Conservation (phyloP, 163 green algal species). For the Chlamydomonas reinhardtii region DNA sequence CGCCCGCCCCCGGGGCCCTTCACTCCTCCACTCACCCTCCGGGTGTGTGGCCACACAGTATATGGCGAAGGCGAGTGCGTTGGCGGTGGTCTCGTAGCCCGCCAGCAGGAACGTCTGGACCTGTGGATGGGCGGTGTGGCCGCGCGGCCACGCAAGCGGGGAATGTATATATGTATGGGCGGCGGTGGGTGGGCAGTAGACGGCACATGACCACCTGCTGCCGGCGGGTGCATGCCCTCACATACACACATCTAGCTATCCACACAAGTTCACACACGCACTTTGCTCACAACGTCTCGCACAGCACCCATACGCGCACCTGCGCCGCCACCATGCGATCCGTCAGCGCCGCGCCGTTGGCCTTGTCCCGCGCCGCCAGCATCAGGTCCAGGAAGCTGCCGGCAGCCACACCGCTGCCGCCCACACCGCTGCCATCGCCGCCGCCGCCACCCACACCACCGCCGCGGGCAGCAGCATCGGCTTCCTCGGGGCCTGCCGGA, state of each 20-base stretch:
- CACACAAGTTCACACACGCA: no score
- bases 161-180: no score
- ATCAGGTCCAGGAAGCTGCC: constrained; percentile 52
- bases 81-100: constrained; percentile 77
- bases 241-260: no score
- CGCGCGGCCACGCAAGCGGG: no score
- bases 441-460: no score
- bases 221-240: neutral
- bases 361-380: constrained; percentile 46
- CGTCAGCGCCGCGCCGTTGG: constrained; percentile 44
- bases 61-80: constrained; percentile 71
- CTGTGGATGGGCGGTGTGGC: constrained; percentile 4
- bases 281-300: no score
- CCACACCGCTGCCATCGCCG: no score
- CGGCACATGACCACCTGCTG: no score
- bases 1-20: no score
- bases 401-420: neutral
- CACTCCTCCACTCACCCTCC: constrained; percentile 28
- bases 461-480: no score
- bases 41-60: constrained; percentile 67
- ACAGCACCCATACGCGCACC: neutral
- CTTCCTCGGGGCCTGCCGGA: no score
- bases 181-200: no score
- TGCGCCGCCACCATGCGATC: constrained; percentile 34
- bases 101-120: constrained; percentile 69